Evolutionary conservation across 371 early-diverging fungal species (phyloP).

Genomic region (Mortierella sp.): DNA sequence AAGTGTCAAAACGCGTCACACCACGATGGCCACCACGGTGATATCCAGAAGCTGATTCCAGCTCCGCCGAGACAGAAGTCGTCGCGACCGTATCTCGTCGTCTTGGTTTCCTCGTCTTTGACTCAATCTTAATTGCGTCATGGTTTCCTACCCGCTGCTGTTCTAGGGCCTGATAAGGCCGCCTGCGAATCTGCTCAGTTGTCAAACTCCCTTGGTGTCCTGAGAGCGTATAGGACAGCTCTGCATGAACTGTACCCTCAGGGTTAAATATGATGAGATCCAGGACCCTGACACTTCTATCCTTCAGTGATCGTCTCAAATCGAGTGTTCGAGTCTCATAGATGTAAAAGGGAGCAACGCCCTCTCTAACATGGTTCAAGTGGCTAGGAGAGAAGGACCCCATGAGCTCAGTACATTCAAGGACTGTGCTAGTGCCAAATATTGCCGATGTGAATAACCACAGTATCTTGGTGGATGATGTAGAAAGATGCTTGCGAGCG

Average conservation of each 20-base stretch:
- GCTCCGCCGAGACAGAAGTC: not conserved
- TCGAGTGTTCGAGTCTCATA: slow-evolving; percentile 19
- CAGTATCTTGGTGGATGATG: slow-evolving; percentile 5
- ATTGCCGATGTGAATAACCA: slow-evolving; percentile 25
- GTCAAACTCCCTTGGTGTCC: not conserved
- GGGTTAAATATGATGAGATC: slow-evolving; percentile 23
- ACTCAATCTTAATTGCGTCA: too few species aligned
- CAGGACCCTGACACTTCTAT: slow-evolving; percentile 11
- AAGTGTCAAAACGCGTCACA: not conserved
- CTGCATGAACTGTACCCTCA: slow-evolving; percentile 18
- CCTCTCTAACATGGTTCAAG: not conserved
- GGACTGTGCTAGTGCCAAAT: slow-evolving; percentile 9
- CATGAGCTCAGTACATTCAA: slow-evolving; percentile 30
- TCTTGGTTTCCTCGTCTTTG: not conserved
- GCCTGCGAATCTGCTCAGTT: too few species aligned
- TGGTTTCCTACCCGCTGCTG: not conserved
- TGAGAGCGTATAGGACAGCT: slow-evolving; percentile 25
- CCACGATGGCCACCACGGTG: not conserved
- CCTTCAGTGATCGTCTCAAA: slow-evolving; percentile 1
- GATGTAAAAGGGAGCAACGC: slow-evolving; percentile 20
- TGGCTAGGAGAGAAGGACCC: slow-evolving; percentile 26
- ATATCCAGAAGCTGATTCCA: not conserved
- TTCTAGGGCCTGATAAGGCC: too few species aligned
- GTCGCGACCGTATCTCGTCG: not conserved
- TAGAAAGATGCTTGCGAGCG: too few species aligned